Evolutionary conservation across 257 asterid species (phyloP).

Genomic region (Salvia rosmarinus): DNA sequence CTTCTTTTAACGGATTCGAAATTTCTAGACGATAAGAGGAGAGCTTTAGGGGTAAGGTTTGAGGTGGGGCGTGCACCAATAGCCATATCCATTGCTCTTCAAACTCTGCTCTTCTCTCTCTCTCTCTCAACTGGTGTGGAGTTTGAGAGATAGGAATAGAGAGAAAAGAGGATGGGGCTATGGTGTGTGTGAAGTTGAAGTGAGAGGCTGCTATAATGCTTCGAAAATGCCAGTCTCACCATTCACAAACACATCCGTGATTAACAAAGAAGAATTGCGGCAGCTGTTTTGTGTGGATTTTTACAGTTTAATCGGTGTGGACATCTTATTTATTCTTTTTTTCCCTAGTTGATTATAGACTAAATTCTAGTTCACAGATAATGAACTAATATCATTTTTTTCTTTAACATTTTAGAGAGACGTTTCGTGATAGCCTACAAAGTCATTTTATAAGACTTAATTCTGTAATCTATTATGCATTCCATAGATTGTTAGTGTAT

Average conservation of each 20-base stretch:
- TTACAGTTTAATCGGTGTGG: too few relatives aligned
- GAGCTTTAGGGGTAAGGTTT: conserved; percentile 36
- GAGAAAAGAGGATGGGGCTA: conserved; percentile 49
- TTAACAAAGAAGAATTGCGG: conserved; percentile 41
- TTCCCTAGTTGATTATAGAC: too few relatives aligned
- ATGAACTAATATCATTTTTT: too few relatives aligned
- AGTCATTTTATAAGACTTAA: too few relatives aligned
- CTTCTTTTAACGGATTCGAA: conserved; percentile 34
- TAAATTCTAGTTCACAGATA: too few relatives aligned
- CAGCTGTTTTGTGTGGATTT: conserved; percentile 41
- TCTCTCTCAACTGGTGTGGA: conserved; percentile 9
- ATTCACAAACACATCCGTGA: conserved; percentile 27
- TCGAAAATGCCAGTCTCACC: neutral
- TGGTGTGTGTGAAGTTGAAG: conserved; percentile 42
- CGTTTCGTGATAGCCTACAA: too few relatives aligned
- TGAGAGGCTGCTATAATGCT: conserved; percentile 58
- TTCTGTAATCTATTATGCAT: too few relatives aligned
- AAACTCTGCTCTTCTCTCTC: conserved; percentile 35
- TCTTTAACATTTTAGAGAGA: too few relatives aligned
- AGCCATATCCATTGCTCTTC: conserved; percentile 70
- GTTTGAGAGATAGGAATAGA: conserved; percentile 29
- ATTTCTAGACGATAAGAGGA: conserved; percentile 30
- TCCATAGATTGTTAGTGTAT: too few relatives aligned
- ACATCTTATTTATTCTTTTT: too few relatives aligned
- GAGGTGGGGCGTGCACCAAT: conserved; percentile 49